Conservation (phyloP, 2,329 filamentous ascomycete genomes). For the Chaetomiaceae sp. region DNA sequence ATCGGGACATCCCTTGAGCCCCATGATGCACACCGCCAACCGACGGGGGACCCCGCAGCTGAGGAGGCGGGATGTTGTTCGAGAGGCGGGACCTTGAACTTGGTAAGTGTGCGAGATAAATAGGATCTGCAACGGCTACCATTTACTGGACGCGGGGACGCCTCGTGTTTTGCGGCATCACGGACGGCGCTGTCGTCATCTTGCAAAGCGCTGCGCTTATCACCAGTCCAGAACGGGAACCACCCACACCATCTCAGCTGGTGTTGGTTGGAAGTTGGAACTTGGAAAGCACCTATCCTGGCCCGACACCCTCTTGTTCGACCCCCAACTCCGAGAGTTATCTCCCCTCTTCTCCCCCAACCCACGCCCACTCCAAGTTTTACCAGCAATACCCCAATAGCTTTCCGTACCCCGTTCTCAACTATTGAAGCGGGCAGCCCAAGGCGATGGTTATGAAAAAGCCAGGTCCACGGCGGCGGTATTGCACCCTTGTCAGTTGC, state of each 20-base stretch:
- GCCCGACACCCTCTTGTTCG: not conserved
- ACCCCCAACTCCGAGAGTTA: not conserved
- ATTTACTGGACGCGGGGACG: constrained; percentile 13
- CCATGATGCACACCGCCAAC: constrained; percentile 4
- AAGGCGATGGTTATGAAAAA: constrained; percentile 5
- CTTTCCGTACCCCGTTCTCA: too few relatives aligned
- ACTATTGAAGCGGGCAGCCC: not conserved
- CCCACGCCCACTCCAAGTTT: not conserved
- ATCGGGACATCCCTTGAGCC: not conserved
- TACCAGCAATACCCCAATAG: too few relatives aligned
- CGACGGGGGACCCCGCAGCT: constrained; percentile 6
- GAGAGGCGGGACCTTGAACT: constrained; percentile 6
- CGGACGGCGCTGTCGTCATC: constrained; percentile 11
- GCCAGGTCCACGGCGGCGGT: constrained; percentile 8
- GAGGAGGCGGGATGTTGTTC: not conserved
- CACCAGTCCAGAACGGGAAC: not conserved
- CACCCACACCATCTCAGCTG: not conserved
- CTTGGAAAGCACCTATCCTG: not conserved
- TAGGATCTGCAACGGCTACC: constrained; percentile 14
- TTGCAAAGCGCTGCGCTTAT: constrained; percentile 8
- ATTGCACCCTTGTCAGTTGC: constrained; percentile 1
- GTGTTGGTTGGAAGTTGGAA: not conserved
- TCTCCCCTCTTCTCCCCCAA: not conserved
- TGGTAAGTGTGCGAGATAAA: constrained; percentile 9
- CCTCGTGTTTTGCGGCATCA: constrained; percentile 1